phyloP scores from a whole-genome alignment of 1,284 basidiomycete genomes.

The Papiliotrema nemorosa region DNA sequence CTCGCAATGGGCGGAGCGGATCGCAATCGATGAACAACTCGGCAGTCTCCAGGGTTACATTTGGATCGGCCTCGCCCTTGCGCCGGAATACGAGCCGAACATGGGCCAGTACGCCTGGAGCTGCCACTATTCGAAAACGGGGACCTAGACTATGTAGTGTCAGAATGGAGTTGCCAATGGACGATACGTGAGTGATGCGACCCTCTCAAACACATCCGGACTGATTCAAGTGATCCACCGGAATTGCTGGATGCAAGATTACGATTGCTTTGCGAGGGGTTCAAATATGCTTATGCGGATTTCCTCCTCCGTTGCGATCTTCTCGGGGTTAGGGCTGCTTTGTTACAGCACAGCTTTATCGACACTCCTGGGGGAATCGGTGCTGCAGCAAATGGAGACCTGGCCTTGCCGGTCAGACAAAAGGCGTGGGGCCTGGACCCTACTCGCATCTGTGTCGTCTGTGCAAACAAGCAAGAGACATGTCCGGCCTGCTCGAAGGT shows the following conservation, averaged over 20 bases:
- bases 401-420: slow-evolving; percentile 1
- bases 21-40: background rate
- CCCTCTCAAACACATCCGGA: background rate
- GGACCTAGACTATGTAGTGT: slow-evolving; percentile 6
- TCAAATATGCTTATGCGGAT: slow-evolving; percentile 63
- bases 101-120: background rate
- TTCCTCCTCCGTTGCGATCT: slow-evolving; percentile 68
- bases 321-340: slow-evolving; percentile 62
- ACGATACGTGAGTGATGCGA: slow-evolving; percentile 21
- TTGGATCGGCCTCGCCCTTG: slow-evolving; percentile 1
- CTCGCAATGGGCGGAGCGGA: background rate
- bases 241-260: slow-evolving; percentile 26
- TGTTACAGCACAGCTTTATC: slow-evolving; percentile 57
- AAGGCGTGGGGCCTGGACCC: background rate
- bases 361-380: background rate
- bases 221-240: slow-evolving; percentile 23
- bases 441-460: slow-evolving; percentile 18
- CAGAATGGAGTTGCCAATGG: slow-evolving; percentile 21
- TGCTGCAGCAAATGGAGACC: slow-evolving; percentile 2
- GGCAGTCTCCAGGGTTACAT: background rate
- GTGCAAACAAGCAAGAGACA: slow-evolving; percentile 14
- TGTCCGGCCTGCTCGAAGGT: slow-evolving; percentile 57
- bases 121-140: slow-evolving; percentile 7
- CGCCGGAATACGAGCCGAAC: background rate
- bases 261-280: slow-evolving; percentile 29